Base-by-base conservation (phyloP, 441 rosid species). In the Erodium texanum region DNA sequence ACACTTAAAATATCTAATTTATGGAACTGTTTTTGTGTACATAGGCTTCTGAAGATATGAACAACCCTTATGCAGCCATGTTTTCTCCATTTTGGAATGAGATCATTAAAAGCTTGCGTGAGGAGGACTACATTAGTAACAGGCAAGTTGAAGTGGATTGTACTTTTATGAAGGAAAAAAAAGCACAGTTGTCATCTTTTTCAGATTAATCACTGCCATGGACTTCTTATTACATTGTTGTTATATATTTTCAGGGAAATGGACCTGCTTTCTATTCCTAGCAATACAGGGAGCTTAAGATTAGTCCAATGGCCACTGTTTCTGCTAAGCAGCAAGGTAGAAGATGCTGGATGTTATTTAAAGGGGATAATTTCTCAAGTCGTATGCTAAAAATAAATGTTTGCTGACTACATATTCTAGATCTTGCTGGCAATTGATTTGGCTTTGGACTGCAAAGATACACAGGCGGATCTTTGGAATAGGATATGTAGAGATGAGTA, bases 21-120 rank as follows among this genome's bases (percentile, higher is more conserved):
- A 27, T 75, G 36, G 70, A 15, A 58, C 56, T 66, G 65, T 71
- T 75, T 73, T 75, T 73, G 85, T 62, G 36, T 23, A 62, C 36
- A 23, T 8, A 95, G 98, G 96, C 69, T 79, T 74, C 86, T 73
- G 89, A 83, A 71, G 87, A 84, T 73, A 75, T 67, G 75, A 90
- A 85, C 85, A 95, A 89, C 80, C 82, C 84, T 45, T 72, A 84
- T 83, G 99, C 98, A n/a, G 89, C 95, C 36, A 72, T 87, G 78
- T 95, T 95, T 88, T 83, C 97, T 79, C 99, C 99, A 7, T 95
- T 95, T 78, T 95, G 99, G 99, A 95, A 95, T 81, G 99, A 95
- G 79, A 95, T 92, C 73, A 89, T 95, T 69, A 92, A 86, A 79
- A 86, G 98, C 79, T 82, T 95, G 79, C 93, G 99, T 41, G 99